phyloP scores from a whole-genome alignment of 441 rosid species.

The Biscutella auriculata region DNA sequence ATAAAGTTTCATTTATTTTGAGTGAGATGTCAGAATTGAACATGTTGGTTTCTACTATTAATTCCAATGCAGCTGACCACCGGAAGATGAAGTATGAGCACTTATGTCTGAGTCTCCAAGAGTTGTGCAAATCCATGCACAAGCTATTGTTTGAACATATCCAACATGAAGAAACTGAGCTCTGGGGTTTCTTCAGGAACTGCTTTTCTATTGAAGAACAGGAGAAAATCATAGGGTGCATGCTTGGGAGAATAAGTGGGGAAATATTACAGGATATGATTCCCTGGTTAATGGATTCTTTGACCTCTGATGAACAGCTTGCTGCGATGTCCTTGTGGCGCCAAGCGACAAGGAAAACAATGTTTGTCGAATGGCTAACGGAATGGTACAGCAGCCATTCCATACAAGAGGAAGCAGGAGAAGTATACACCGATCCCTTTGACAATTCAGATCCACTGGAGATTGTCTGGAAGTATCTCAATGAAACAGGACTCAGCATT shows the following conservation, averaged over 20 bases:
- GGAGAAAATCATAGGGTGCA: slow-evolving; percentile 57
- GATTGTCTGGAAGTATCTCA: slow-evolving; percentile 48
- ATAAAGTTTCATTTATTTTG: slow-evolving; percentile 42
- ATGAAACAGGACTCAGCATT: slow-evolving; percentile 21
- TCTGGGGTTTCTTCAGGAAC: slow-evolving; percentile 63
- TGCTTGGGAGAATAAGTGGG: slow-evolving; percentile 70
- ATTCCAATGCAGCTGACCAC: slow-evolving; percentile 16
- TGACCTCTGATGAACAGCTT: slow-evolving; percentile 50
- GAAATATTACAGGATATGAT: slow-evolving; percentile 65
- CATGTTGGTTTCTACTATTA: slow-evolving; percentile 21
- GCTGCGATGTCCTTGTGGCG: slow-evolving; percentile 52
- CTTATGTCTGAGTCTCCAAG: slow-evolving; percentile 55
- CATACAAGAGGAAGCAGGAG: slow-evolving; percentile 21
- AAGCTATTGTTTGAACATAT: slow-evolving; percentile 58
- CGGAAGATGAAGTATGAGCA: slow-evolving; percentile 26
- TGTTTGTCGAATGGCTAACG: slow-evolving; percentile 73
- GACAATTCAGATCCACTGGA: slow-evolving; percentile 44
- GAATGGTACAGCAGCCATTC: slow-evolving; percentile 73
- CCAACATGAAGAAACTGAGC: slow-evolving; percentile 62
- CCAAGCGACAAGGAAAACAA: slow-evolving; percentile 60
- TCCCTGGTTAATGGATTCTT: slow-evolving; percentile 64
- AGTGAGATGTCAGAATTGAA: slow-evolving; percentile 48
- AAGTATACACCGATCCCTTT: slow-evolving; percentile 23
- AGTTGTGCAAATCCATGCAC: slow-evolving; percentile 48
- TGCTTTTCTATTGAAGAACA: slow-evolving; percentile 58